Conservation (phyloP, 345 rosid genomes). For the Erucastrum elatum region DNA sequence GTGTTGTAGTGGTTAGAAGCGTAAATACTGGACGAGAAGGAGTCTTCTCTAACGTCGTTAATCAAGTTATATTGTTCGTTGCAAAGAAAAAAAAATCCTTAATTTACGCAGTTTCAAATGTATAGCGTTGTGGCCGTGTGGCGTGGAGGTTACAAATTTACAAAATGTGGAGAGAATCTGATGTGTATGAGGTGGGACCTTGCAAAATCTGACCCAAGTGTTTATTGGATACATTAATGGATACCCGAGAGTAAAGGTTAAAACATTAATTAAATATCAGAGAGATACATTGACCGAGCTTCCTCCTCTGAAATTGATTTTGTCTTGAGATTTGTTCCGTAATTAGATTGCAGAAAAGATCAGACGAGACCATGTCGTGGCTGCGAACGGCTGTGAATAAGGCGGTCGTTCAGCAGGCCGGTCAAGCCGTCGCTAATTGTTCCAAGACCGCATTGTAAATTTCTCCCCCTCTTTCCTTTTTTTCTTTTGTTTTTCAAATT, state of each 20-base stretch:
- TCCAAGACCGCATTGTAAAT: conserved; percentile 85
- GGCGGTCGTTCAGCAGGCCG: conserved; percentile 98
- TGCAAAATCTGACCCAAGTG: conserved; percentile 15
- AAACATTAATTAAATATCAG: too few relatives aligned
- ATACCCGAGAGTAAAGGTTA: neutral
- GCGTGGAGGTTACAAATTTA: too few relatives aligned
- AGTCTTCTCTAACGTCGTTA: neutral
- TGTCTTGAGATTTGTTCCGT: conserved; percentile 12
- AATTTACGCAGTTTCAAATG: too few relatives aligned
- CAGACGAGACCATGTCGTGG: conserved; percentile 64
- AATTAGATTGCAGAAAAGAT: neutral
- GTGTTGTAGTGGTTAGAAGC: neutral
- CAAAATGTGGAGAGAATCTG: neutral
- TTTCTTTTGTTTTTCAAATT: neutral
- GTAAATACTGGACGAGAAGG: neutral
- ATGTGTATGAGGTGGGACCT: neutral
- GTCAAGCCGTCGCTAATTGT: conserved; percentile 88
- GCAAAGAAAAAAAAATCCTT: too few relatives aligned
- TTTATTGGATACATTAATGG: neutral
- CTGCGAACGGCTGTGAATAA: conserved; percentile 80
- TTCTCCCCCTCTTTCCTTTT: neutral
- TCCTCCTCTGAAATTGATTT: conserved; percentile 25
- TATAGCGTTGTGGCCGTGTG: too few relatives aligned
- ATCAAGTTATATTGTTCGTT: too few relatives aligned
- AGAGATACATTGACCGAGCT: conserved; percentile 25